Conservation (phyloP, 1,284 basidiomycete species). For the Phenoliferia sp. region DNA sequence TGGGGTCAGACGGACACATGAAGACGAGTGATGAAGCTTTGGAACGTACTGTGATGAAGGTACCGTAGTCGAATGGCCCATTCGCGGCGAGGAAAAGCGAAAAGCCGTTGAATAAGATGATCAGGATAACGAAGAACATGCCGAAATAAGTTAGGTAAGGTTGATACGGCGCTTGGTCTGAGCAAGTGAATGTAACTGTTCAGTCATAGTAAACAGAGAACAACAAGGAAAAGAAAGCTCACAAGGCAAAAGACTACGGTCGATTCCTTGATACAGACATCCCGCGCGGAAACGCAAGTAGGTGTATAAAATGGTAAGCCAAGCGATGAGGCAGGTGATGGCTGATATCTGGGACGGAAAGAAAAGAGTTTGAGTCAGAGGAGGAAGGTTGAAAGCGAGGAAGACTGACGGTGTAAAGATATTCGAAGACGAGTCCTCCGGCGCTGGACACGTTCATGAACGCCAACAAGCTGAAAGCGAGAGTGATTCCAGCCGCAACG, state of each 20-base stretch:
- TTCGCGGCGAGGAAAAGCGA: constrained; percentile 10
- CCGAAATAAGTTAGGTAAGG: constrained; percentile 26
- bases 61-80: not conserved
- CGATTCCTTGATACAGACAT: constrained; percentile 54
- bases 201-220: not conserved
- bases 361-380: constrained; percentile 48
- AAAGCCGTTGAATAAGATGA: constrained; percentile 34
- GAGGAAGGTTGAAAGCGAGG: constrained; percentile 21
- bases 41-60: constrained; percentile 3
- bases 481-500: constrained; percentile 52
- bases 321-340: constrained; percentile 49
- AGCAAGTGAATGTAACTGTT: too few relatives aligned
- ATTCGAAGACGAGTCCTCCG: constrained; percentile 40
- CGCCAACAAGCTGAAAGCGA: constrained; percentile 48
- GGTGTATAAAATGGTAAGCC: constrained; percentile 59
- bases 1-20: not conserved
- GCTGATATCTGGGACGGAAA: constrained; percentile 33
- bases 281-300: constrained; percentile 70
- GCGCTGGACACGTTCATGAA: constrained; percentile 49
- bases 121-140: constrained; percentile 16
- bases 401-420: constrained; percentile 11
- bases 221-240: constrained; percentile 4
- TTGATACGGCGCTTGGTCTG: constrained; percentile 32
- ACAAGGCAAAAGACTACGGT: constrained; percentile 53
- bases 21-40: not conserved